Percentiles rank a stretch among this genome's conserved stretches.
phyloP scores from a whole-genome alignment of 2,329 filamentous ascomycete species.

The Sporothrix protearum region DNA sequence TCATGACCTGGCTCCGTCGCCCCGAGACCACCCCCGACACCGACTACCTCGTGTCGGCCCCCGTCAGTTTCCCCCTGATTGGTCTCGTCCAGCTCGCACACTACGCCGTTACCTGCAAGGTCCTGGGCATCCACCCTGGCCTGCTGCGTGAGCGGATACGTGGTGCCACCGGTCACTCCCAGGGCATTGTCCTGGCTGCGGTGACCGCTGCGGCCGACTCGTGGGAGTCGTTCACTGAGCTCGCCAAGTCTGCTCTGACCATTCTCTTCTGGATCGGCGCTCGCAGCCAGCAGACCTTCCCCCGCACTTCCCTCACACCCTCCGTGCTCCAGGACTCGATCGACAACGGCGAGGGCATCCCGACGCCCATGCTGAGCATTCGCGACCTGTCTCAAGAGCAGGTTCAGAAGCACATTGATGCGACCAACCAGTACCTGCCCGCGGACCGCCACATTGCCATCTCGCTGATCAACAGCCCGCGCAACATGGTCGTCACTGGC shows the following conservation, averaged over 20 bases:
- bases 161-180: constrained; percentile 92
- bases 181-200: constrained; percentile 90
- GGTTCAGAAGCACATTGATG: constrained; percentile 94
- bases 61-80: constrained; percentile 93
- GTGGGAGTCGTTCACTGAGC: constrained; percentile 87
- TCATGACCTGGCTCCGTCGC: constrained; percentile 89
- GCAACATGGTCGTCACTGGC: constrained; percentile 94
- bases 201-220: constrained; percentile 85
- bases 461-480: constrained; percentile 92
- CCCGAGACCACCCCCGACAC: constrained; percentile 86
- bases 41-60: constrained; percentile 90
- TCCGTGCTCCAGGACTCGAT: constrained; percentile 87
- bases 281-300: constrained; percentile 95
- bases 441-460: constrained; percentile 90
- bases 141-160: constrained; percentile 78
- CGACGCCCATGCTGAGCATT: constrained; percentile 97
- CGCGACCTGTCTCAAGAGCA: constrained; percentile 83
- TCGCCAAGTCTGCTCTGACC: constrained; percentile 75
- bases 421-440: constrained; percentile 93
- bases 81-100: constrained; percentile 94
- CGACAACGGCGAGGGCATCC: constrained; percentile 89
- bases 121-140: constrained; percentile 83
- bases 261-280: constrained; percentile 99
- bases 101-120: constrained; percentile 90
- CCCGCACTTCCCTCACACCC: constrained; percentile 87